phyloP scores from a whole-genome alignment of 306 rosid species.

The Rosa chinensis region DNA sequence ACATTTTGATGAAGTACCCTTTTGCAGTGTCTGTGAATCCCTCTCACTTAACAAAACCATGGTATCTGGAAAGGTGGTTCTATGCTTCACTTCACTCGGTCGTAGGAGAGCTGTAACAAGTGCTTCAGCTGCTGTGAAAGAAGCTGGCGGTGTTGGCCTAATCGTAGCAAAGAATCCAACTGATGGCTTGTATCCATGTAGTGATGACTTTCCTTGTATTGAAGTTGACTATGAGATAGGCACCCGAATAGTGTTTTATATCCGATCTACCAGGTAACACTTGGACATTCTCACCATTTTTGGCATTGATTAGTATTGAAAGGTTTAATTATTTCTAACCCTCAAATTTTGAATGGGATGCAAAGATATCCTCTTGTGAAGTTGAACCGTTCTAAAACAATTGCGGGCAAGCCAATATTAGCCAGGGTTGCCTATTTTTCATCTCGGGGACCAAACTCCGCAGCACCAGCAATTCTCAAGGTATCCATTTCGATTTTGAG shows the following conservation, averaged over 20 bases:
- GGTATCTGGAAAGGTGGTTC: conserved; percentile 35
- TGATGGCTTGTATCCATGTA: conserved; percentile 10
- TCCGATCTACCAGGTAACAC: conserved; percentile 44
- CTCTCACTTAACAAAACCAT: conserved; percentile 28
- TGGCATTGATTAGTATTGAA: no score
- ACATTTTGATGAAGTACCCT: neutral
- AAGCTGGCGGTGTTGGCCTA: conserved; percentile 40
- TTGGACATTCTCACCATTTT: neutral
- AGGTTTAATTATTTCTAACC: neutral
- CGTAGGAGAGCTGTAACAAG: neutral
- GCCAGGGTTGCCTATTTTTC: conserved; percentile 46
- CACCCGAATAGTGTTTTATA: conserved; percentile 38
- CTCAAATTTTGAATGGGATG: neutral
- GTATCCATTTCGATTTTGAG: conserved; percentile 11
- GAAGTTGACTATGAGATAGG: conserved; percentile 42
- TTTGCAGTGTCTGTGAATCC: conserved; percentile 33
- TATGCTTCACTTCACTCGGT: conserved; percentile 36
- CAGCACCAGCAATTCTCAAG: conserved; percentile 44
- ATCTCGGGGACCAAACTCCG: conserved; percentile 46
- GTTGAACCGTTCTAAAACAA: conserved; percentile 39
- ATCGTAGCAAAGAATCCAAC: conserved; percentile 35
- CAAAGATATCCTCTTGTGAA: conserved; percentile 37
- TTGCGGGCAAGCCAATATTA: conserved; percentile 39
- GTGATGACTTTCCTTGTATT: conserved; percentile 34
- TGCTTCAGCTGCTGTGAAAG: conserved; percentile 21